Base-by-base conservation (phyloP, 805 yeast genomes). In the Yarrowia sp. region DNA sequence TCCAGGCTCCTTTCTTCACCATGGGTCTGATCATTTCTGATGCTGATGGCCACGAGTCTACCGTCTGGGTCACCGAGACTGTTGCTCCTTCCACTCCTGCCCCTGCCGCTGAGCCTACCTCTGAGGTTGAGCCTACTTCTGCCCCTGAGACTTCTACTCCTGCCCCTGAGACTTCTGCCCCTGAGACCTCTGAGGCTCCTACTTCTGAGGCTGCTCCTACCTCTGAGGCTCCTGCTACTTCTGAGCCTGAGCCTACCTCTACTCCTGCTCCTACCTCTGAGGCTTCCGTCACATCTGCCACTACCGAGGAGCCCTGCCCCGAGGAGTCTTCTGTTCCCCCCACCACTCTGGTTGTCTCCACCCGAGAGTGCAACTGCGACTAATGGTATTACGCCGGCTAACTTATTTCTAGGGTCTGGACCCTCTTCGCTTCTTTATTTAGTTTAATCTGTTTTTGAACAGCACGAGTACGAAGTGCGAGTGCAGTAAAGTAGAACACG, bases 1-100 rank as follows among this genome's bases (percentile, higher is more conserved):
- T 51, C 32, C 58, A 51, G 58, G 58, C 58, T 33, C 58, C 58
- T 16, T 51, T 51, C 32, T 51, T 51, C 41, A 51, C 58, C 58
- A 51, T 51, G 58, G 58, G 58, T 22, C 58, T 51, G 11, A 9
- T 51, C 22, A 51, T 51, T 30, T 7, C 58, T 14, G 58, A 51
- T 14, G 30, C 56, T 4, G 21, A 32, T 3, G 58, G 40, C 10
- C 30, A 51, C 11, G 22, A 16, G 32, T 35, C 30, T 16, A 51
- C 58, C 21, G 58, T 51, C 21, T 19, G 38, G 38, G 58, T 51
- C 22, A 51, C 58, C 32, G 58, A 51, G 58, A 51, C 58, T 16
- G 58, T 28, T n/a, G 6, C 38, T 12, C 54, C 54, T 19, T 30
- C 41, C 17, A 21, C 58, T 14, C 32, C 58, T 9, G 30, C 41